Evolutionary conservation across 306 rosid genomes (phyloP), one percentile per base, ranked within the genome.

Genomic region (Benincasa hispida): DNA sequence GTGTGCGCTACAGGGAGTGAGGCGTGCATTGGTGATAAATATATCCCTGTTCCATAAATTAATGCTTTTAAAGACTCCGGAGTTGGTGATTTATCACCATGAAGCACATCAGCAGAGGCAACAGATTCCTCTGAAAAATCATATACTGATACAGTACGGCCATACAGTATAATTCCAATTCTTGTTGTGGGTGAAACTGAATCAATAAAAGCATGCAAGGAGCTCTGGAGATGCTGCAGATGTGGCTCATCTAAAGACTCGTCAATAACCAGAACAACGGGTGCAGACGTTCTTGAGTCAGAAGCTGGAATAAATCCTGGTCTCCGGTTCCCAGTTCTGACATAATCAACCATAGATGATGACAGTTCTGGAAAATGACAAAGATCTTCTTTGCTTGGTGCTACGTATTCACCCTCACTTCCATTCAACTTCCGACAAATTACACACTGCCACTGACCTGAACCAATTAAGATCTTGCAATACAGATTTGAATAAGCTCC

Each of bases 371-470:
- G 92, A 83, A 92, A 92, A 62, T 89, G 87, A 63, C 54, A 81
- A 67, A 92, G 96, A 79, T 88, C 91, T 82, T 90, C 97, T 82
- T 84, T 90, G 88, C 88, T 86, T 55, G 85, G 84, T 39, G 93
- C 94, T 53, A 87, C 78, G 66, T 95, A 95, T 85, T 95, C 99
- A 5, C 93, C 92, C 14, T 88, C 93, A 79, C 98, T 95, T 79
- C 87, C 92, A 80, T 92, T 95, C 79, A 92, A 84, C 61, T 92
- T 80, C 79, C 93, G 77, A 81, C 99, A 95, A 75, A 95, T 84
- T 57, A 95, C 96, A 84, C 99, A 95, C 79, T 95, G 96, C 98
- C 99, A 95, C 89, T 95, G 97, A 75, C 99, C 99, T 77, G 99
- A 95, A 69, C 98, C 97, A 81, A 87, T 81, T 79, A 95, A 85